These are phyloP conservation scores for Paramecium bursaria DNA, from an alignment of 73 alveolate species.

Conservation along the genomic window DNA sequence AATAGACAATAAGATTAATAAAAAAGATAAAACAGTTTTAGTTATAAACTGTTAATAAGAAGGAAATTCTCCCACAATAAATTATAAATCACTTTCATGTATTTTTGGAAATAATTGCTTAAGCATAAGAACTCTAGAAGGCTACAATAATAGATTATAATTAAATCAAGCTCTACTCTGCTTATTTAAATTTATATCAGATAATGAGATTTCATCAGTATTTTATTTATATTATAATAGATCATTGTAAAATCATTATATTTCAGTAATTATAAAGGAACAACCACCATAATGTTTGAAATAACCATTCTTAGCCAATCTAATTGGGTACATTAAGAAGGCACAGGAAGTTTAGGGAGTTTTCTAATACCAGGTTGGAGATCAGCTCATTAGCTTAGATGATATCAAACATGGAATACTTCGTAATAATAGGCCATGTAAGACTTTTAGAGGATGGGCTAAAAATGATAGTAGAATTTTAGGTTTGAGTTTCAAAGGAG, in stretches of 20 bases:
- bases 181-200: slow-evolving; percentile 72
- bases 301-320: background rate
- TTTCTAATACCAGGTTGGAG: slow-evolving; percentile 77
- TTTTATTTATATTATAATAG: slow-evolving; percentile 1
- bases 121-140: no score
- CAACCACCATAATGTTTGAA: background rate
- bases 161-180: slow-evolving; percentile 78
- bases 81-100: no score
- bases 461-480: no score
- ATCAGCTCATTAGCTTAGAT: slow-evolving; percentile 72
- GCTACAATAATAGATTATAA: no score
- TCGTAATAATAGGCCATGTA: slow-evolving; percentile 72
- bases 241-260: background rate
- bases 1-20: slow-evolving; percentile 71
- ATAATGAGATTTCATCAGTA: slow-evolving; percentile 61
- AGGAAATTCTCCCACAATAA: no score
- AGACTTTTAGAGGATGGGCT: no score
- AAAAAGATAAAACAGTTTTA: slow-evolving; percentile 68
- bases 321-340: background rate
- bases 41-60: slow-evolving; percentile 52
- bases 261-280: background rate
- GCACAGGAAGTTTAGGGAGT: background rate
- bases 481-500: no score
- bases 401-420: slow-evolving; percentile 85
- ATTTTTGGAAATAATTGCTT: no score